Conservation (phyloP, 2,329 filamentous ascomycete genomes). For the Ceratocystis huliohia region DNA sequence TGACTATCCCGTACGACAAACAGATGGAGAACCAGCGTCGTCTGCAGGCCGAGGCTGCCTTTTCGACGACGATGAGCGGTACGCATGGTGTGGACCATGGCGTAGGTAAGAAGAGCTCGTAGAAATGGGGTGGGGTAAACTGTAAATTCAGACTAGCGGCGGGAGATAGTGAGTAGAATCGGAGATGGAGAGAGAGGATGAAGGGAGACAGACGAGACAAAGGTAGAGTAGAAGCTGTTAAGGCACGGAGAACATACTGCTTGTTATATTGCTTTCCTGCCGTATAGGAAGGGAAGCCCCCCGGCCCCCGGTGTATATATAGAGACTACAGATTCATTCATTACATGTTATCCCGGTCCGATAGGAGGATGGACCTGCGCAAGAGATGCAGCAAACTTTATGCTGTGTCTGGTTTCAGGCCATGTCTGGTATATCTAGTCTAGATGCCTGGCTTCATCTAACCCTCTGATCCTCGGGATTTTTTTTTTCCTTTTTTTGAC, state of each 20-base stretch:
- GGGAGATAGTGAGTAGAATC: not conserved
- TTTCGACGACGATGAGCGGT: constrained; percentile 20
- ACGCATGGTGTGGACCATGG: constrained; percentile 19
- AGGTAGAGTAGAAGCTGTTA: not conserved
- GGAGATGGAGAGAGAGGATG: not conserved
- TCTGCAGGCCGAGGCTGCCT: constrained; percentile 17
- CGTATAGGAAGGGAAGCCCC: not conserved
- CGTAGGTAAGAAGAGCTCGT: constrained; percentile 21
- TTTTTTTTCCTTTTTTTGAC: too few species aligned
- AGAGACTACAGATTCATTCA: not conserved
- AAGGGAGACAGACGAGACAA: not conserved
- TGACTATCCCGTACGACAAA: constrained; percentile 65
- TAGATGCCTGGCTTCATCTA: too few species aligned
- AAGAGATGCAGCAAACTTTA: too few species aligned
- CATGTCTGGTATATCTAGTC: too few species aligned
- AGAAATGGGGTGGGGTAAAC: not conserved
- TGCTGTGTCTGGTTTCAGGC: too few species aligned
- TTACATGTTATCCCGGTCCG: not conserved
- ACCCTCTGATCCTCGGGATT: not conserved
- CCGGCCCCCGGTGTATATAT: not conserved
- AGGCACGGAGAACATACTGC: not conserved
- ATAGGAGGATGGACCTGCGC: too few species aligned
- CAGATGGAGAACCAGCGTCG: constrained; percentile 39
- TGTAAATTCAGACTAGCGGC: not conserved
- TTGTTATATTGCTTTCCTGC: not conserved